Base-by-base conservation (phyloP, 2,329 filamentous ascomycete species). In the Blumeriella jaapii region DNA sequence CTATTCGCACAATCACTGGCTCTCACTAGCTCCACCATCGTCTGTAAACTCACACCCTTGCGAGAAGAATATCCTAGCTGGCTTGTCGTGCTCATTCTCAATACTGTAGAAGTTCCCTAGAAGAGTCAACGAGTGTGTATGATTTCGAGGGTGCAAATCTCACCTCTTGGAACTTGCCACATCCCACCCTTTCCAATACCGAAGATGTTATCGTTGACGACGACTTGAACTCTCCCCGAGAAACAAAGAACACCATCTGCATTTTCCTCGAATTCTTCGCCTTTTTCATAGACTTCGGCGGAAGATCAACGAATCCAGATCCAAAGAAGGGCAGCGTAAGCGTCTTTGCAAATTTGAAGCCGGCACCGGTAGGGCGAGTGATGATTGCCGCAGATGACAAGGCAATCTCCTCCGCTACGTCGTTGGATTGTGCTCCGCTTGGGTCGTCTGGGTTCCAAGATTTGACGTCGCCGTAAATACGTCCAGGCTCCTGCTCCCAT, bases 181-280 rank as follows among this genome's bases (percentile, higher is more conserved):
- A 87, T 81, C 34, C 89, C 89, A 25, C 89, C 87, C 49, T 82
- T 85, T 23, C 78, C 76, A 45, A 94, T 86, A 38, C 80, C 76
- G 56, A 98, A 96, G 42, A 69, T 65, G 15, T 71, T 80, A 45
- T 82, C 73, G 46, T 81, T 75, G 30, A 93, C 72, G 17, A 75
- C 81, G 13, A 94, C 87, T 46, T 76, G 67, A 13, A 95, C 85
- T 45, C 81, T 77, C 14, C 91, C 91, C 28, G 73, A 71, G 49
- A 85, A 79, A 98, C 81, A 50, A 93, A 95, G 59, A 96, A 96
- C 1, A 82, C 78, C 80, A 98, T 91, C 55, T 95, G 86, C 84
- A 95, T 96, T 62, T 82, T 87, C 44, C 89, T 72, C 22, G 82
- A 82, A 59, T 95, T 96, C 68, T 96, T 96, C 31, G 79, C 74